These are phyloP conservation scores for Astraeus odoratus DNA, from an alignment of 768 basidiomycete genomes.

Conservation along the genomic window DNA sequence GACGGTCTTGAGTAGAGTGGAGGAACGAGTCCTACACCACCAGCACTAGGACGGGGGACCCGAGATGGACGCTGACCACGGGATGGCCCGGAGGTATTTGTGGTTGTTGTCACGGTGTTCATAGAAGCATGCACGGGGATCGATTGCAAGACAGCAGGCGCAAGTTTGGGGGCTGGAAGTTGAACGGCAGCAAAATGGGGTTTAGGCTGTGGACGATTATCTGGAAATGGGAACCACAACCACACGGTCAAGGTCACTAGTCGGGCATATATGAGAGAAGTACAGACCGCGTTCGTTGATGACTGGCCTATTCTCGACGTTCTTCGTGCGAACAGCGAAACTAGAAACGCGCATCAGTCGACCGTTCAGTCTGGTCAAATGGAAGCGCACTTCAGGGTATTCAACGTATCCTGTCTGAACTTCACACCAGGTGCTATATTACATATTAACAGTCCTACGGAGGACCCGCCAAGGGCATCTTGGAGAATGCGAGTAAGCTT, in stretches of 20 bases:
- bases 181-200: constrained; percentile 60
- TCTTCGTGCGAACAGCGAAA: constrained; percentile 80
- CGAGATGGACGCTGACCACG: constrained; percentile 26
- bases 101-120: not conserved
- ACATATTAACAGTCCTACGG: constrained; percentile 76
- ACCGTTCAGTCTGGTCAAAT: not conserved
- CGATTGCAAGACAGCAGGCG: constrained; percentile 40
- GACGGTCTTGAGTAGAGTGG: constrained; percentile 12
- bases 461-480: constrained; percentile 81
- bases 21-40: constrained; percentile 21
- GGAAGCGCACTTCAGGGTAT: constrained; percentile 72
- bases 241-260: too few relatives aligned
- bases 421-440: constrained; percentile 79
- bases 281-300: constrained; percentile 67
- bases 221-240: constrained; percentile 25
- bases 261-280: not conserved
- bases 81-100: constrained; percentile 7
- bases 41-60: constrained; percentile 25
- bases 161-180: constrained; percentile 37
- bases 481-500: constrained; percentile 85
- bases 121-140: constrained; percentile 25
- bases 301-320: constrained; percentile 76
- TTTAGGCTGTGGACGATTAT: constrained; percentile 52
- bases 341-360: constrained; percentile 26
- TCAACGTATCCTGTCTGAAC: constrained; percentile 81